Percentiles rank a stretch among this genome's conserved stretches.
These are phyloP conservation scores for Microascus cirrosus DNA, from an alignment of 2,329 filamentous ascomycete genomes.

Conservation along the genomic window DNA sequence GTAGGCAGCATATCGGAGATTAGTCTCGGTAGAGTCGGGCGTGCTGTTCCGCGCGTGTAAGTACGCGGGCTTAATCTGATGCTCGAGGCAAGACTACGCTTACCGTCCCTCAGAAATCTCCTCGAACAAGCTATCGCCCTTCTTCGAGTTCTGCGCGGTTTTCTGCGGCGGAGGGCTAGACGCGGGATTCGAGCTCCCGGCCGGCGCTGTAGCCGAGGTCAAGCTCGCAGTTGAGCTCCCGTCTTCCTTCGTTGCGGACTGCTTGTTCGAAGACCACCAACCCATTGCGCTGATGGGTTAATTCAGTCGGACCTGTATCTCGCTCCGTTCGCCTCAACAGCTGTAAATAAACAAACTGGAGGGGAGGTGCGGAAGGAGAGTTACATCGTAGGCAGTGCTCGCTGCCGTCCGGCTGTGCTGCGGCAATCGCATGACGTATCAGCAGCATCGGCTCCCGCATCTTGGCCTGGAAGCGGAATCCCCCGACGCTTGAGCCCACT, in stretches of 20 bases:
- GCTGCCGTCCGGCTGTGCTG: background rate
- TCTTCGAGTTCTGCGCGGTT: background rate
- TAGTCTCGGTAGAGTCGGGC: conserved; percentile 72
- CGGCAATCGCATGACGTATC: background rate
- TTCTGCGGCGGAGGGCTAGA: background rate
- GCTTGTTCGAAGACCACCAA: conserved; percentile 1
- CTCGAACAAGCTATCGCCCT: conserved; percentile 37
- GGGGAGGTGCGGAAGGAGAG: background rate
- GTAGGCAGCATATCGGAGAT: conserved; percentile 86
- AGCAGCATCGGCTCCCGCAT: background rate
- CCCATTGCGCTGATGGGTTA: background rate
- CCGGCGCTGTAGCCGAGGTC: background rate
- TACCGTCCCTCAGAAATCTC: conserved; percentile 71
- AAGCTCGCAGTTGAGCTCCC: background rate
- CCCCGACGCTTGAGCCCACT: background rate
- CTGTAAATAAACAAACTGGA: background rate
- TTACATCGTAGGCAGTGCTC: background rate
- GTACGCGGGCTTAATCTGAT: conserved; percentile 13
- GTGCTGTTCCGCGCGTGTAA: conserved; percentile 30
- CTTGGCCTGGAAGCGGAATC: background rate
- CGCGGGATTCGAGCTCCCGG: background rate
- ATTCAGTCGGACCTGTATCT: background rate
- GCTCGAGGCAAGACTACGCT: conserved; percentile 21
- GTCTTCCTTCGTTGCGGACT: background rate
- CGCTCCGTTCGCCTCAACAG: background rate